These are phyloP conservation scores for Haplosporangium sp. DNA, from an alignment of 371 early-diverging fungal species.

Conservation along the genomic window DNA sequence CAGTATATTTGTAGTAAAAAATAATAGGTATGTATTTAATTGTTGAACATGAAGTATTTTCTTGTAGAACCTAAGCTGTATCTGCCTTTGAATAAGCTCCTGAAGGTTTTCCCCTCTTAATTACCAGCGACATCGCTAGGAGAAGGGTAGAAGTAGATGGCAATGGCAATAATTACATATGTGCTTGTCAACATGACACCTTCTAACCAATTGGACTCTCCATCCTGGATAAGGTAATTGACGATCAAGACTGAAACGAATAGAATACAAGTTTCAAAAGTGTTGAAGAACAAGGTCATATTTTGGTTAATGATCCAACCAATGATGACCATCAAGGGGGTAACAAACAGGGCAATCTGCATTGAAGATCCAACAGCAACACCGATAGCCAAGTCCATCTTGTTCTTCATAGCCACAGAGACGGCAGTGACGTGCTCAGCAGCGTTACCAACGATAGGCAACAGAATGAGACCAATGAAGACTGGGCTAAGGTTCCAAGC, in stretches of 20 bases:
- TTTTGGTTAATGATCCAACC: conserved; percentile 88
- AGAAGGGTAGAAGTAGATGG: conserved; percentile 74
- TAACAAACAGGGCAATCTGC: conserved; percentile 94
- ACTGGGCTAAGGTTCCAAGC: conserved; percentile 76
- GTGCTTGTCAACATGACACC: conserved; percentile 83
- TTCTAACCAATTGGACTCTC: conserved; percentile 89
- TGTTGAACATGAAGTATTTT: too few species aligned
- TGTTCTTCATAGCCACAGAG: conserved; percentile 87
- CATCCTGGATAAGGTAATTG: conserved; percentile 86
- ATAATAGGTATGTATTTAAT: too few species aligned
- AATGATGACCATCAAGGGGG: conserved; percentile 87
- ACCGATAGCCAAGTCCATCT: conserved; percentile 93
- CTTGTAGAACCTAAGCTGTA: too few species aligned
- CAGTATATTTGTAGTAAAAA: too few species aligned
- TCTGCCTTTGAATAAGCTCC: too few species aligned
- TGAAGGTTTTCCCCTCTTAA: too few species aligned
- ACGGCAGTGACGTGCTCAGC: conserved; percentile 90
- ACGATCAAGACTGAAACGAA: conserved; percentile 89
- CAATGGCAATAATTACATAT: conserved; percentile 84
- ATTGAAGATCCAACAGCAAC: conserved; percentile 93
- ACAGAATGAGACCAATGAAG: conserved; percentile 88
- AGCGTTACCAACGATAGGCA: conserved; percentile 91
- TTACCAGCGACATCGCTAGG: not conserved
- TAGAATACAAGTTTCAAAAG: conserved; percentile 87
- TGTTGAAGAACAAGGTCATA: conserved; percentile 87